Evolutionary conservation across 352 stramenopile genomes (phyloP).

Genomic region (Phytophthora capsici): DNA sequence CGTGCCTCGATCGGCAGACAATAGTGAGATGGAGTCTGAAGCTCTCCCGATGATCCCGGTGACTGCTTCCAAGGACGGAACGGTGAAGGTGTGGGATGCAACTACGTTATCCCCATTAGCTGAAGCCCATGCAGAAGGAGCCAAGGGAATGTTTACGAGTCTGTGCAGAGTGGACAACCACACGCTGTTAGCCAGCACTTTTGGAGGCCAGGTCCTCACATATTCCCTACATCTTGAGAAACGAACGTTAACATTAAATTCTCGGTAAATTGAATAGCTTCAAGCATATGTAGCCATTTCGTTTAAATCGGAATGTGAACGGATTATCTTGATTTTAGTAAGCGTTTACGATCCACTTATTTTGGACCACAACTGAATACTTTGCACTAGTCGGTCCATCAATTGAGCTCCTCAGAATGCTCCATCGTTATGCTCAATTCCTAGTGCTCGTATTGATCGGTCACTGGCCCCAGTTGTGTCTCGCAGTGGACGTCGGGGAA

Average conservation of each 20-base stretch:
- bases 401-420: not conserved
- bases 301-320: slow-evolving; percentile 32
- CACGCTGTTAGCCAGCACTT: slow-evolving; percentile 63
- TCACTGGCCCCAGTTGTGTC: not conserved
- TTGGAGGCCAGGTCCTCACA: slow-evolving; percentile 53
- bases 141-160: slow-evolving; percentile 69
- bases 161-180: slow-evolving; percentile 44
- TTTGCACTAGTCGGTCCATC: slow-evolving; percentile 3
- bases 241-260: slow-evolving; percentile 21
- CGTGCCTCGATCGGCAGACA: slow-evolving; percentile 25
- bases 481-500: slow-evolving; percentile 42
- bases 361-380: slow-evolving; percentile 4
- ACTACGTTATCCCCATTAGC: slow-evolving; percentile 34
- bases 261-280: too few species aligned
- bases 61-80: slow-evolving; percentile 84
- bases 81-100: slow-evolving; percentile 74
- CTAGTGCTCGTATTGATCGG: slow-evolving; percentile 5
- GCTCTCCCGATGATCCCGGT: slow-evolving; percentile 42
- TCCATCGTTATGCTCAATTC: not conserved
- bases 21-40: slow-evolving; percentile 10
- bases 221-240: slow-evolving; percentile 45
- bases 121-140: slow-evolving; percentile 52
- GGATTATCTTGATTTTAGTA: slow-evolving; percentile 18
- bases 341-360: not conserved
- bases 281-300: too few species aligned